Evolutionary conservation across 106 monocot genomes (phyloP), one percentile per base, ranked within the genome.

Genomic region (Apostasia ramifera): DNA sequence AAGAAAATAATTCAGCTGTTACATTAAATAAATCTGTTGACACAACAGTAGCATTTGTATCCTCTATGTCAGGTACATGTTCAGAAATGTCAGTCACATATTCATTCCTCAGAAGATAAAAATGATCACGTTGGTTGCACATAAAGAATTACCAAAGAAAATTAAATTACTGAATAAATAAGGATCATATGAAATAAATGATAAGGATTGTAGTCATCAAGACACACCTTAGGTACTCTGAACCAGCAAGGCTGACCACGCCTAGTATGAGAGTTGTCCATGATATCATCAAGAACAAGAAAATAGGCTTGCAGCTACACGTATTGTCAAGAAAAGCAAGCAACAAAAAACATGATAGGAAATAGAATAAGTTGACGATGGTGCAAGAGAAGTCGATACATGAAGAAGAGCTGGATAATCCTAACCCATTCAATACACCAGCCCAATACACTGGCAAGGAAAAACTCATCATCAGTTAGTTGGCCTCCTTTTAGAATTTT

Each of bases 361-460:
- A 0, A 40, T 1, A 37, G 4, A n/a, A 14, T 5, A 12, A 13
- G 2, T 38, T 44, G n/a, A 44, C 45, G 44, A 61, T 62, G 44
- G 12, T 40, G 1, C 8, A 1, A 62, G 44, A 62, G 48, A 65
- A 3, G 48, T 26, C 37, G 43, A 14, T 49, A 26, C 37, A 65
- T 37, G 14, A 41, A 79, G n/a, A 55, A 42, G 9, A 10, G 67
- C 60, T 8, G 5, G 40, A 43, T 39, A 45, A 15, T 57, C 11
- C 60, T 61, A 81, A 97, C 97, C 97, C 97, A 97, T 90, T 97
- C 97, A 80, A 97, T 86, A 79, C 97, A 97, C 97, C 97, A 97
- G 37, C 97, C 97, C 70, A 97, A 84, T 14, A 81, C 75, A 72
- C 82, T 79, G 3, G 84, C 78, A 69, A 77, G 83, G 55, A 92